Evolutionary conservation across 768 basidiomycete species (phyloP).

Genomic region (Boletus coccyginus): DNA sequence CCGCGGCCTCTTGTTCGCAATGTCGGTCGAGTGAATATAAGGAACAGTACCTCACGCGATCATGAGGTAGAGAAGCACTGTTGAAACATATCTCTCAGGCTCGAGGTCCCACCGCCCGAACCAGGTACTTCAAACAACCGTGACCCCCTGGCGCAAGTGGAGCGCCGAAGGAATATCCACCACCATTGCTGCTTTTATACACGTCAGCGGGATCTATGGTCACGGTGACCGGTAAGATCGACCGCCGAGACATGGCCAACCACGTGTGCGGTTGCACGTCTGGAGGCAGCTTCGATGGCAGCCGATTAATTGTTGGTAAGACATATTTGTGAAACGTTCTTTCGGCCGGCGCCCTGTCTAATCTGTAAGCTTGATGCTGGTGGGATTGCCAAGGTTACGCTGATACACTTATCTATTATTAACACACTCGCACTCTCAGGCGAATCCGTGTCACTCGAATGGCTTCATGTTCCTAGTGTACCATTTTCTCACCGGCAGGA

Average conservation of each 20-base stretch:
- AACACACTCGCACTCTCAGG: too few species aligned
- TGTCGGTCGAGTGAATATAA: neutral
- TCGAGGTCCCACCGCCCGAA: conserved; percentile 2
- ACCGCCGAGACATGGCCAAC: neutral
- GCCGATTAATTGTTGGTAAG: too few species aligned
- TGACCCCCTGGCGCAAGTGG: neutral
- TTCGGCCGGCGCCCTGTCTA: neutral
- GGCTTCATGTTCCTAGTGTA: too few species aligned
- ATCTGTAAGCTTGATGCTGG: neutral
- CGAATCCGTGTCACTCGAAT: too few species aligned
- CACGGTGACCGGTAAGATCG: neutral
- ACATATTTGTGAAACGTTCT: neutral
- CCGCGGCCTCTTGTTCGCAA: neutral
- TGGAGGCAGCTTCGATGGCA: too few species aligned
- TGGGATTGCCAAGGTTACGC: neutral
- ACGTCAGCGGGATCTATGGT: neutral
- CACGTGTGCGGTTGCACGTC: too few species aligned
- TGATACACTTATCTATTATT: too few species aligned
- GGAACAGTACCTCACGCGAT: neutral
- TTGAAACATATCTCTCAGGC: conserved; percentile 1
- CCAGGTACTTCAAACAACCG: neutral
- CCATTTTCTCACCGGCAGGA: too few species aligned
- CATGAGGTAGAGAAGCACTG: conserved; percentile 1
- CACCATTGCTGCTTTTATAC: neutral
- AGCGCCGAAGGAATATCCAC: neutral